A percentile compares a stretch with the other conserved stretches of the same genome.
Conservation (phyloP, 2,329 filamentous ascomycete species). For the Nothophoma quercina region DNA sequence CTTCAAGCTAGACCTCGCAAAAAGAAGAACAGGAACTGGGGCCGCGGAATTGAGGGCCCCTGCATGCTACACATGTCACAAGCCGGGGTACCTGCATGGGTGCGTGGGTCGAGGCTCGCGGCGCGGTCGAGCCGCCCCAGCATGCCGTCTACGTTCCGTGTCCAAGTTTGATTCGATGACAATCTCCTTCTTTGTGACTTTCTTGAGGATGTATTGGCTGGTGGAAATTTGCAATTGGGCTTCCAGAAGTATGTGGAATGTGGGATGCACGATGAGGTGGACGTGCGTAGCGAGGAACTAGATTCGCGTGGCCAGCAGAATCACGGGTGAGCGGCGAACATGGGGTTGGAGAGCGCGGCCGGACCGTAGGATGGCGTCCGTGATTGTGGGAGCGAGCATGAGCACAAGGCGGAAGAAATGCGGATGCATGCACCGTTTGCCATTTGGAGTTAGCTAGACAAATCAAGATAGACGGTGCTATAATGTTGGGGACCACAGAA, state of each 20-base stretch:
- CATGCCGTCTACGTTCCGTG: not conserved
- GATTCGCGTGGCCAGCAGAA: conserved; percentile 17
- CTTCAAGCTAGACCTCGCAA: not conserved
- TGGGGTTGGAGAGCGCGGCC: not conserved
- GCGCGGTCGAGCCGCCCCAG: conserved; percentile 12
- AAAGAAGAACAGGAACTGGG: not conserved
- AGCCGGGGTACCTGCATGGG: conserved; percentile 18
- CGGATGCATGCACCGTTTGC: too few relatives aligned
- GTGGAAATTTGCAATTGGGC: conserved; percentile 12
- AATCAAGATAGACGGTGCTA: too few relatives aligned
- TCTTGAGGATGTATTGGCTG: conserved; percentile 15
- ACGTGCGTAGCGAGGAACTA: conserved; percentile 15
- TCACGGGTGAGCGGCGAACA: conserved; percentile 9
- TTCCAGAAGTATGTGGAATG: not conserved
- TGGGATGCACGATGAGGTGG: conserved; percentile 1
- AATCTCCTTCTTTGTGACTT: not conserved
- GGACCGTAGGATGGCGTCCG: not conserved
- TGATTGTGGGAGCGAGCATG: not conserved
- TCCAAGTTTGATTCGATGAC: conserved; percentile 3
- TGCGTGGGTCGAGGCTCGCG: conserved; percentile 10
- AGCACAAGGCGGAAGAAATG: too few relatives aligned
- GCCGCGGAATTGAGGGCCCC: conserved; percentile 8
- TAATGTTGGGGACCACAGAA: too few relatives aligned
- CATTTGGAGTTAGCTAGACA: too few relatives aligned
- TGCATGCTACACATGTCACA: conserved; percentile 15